Evolutionary conservation across 176 grass and related monocot genomes (phyloP), one percentile per base, ranked within the genome.

Genomic region (Puccinellia tenuiflora): DNA sequence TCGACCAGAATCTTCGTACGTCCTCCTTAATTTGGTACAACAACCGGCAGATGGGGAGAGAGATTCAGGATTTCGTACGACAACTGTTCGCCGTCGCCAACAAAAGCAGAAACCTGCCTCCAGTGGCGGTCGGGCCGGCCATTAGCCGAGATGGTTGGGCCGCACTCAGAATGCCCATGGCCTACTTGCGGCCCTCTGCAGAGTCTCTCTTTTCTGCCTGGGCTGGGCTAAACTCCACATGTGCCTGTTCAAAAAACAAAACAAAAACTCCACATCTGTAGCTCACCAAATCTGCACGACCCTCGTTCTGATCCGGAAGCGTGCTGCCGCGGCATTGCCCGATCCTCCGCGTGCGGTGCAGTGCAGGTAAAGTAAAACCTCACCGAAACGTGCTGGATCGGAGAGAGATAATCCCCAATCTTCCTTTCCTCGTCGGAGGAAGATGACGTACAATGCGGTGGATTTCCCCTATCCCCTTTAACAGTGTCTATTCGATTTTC

Each of bases 321-420:
- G 68, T 72, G 68, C 68, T 47, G 42, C 24, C 22, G 39, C 22
- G 14, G 68, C 17, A 73, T 10, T 73, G 39, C 6, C 4, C 14
- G 68, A 73, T 73, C 24, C 68, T 73, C 68, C 42, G 40, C 68
- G 68, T 73, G 68, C 68, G 26, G 7, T 73, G 68, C 68, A 47
- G 68, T 40, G 9, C 47, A 73, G 29, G 68, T 73, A 29, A 15
- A 24, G 16, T 43, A 60, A 45, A 9, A 40, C 39, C 39, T 7
- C 25, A 29, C 56, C 5, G 35, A 24, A 68, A 68, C 37, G 64
- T 37, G 20, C 34, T 22, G 9, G 64, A 28, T 4, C 33, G 24
- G 25, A n/a, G 37, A 69, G 57, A 61, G 57, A 61, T 25, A 37
- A 69, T 9, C 35, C 4, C 2, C 3, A 0, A 37, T 37, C 35